Evolutionary conservation across 352 stramenopile genomes (phyloP).

Genomic region (Aphanomyces astaci): DNA sequence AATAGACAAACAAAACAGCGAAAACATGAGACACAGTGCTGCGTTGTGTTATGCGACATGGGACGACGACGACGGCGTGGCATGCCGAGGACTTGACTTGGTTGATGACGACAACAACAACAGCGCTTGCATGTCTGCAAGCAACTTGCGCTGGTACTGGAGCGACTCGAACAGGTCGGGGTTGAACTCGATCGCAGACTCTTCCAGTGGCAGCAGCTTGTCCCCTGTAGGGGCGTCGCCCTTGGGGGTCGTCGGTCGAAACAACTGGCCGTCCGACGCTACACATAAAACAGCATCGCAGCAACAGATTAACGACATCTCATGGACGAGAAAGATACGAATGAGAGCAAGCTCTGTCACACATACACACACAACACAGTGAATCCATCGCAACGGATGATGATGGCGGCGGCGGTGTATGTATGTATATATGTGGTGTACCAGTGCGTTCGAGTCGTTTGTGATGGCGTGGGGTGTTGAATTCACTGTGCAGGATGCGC

Average conservation of each 20-base stretch:
- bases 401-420: too few relatives aligned
- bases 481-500: background rate
- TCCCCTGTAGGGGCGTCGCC: background rate
- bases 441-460: background rate
- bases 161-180: conserved; percentile 17
- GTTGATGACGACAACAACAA: background rate
- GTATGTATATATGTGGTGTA: background rate
- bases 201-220: background rate
- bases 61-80: background rate
- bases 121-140: conserved; percentile 18
- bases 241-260: too few relatives aligned
- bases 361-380: too few relatives aligned
- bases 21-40: background rate
- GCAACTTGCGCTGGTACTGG: conserved; percentile 18
- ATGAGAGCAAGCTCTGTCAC: too few relatives aligned
- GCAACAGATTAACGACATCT: too few relatives aligned
- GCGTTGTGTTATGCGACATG: background rate
- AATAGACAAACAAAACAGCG: background rate
- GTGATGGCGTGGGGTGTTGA: background rate
- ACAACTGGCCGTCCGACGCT: too few relatives aligned
- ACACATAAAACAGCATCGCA: too few relatives aligned
- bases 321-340: too few relatives aligned
- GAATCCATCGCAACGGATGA: too few relatives aligned
- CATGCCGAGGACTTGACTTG: background rate
- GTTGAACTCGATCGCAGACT: conserved; percentile 2